Evolutionary conservation across 345 rosid species (phyloP).

Genomic region (Dimocarpus longan): DNA sequence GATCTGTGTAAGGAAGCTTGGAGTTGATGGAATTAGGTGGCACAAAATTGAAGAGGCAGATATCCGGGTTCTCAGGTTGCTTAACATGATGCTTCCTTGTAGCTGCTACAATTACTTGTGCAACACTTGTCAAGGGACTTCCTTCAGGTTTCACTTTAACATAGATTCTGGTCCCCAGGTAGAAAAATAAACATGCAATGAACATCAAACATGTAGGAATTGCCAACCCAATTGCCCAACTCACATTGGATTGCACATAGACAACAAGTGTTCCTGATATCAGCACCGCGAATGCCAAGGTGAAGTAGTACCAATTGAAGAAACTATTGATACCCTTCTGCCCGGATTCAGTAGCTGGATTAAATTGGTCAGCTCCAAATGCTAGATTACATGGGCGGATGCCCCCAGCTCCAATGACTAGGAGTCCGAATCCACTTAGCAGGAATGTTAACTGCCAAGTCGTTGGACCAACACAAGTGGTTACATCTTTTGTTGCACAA

Average conservation of each 20-base stretch:
- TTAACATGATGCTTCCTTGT: slow-evolving; percentile 21
- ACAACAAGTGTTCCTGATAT: slow-evolving; percentile 32
- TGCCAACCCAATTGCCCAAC: slow-evolving; percentile 40
- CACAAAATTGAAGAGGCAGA: slow-evolving; percentile 28
- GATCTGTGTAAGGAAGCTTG: slow-evolving; percentile 29
- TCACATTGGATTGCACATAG: slow-evolving; percentile 37
- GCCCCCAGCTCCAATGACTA: slow-evolving; percentile 47
- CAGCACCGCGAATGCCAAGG: slow-evolving; percentile 35
- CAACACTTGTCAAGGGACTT: slow-evolving; percentile 36
- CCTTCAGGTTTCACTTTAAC: slow-evolving; percentile 43
- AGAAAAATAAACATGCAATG: slow-evolving; percentile 34
- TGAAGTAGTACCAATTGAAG: slow-evolving; percentile 47
- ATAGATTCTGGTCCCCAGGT: slow-evolving; percentile 35
- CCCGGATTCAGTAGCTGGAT: slow-evolving; percentile 37
- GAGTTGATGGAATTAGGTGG: slow-evolving; percentile 29
- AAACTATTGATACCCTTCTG: slow-evolving; percentile 37
- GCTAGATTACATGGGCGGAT: slow-evolving; percentile 46
- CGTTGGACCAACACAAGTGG: slow-evolving; percentile 28
- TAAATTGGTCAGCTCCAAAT: slow-evolving; percentile 47
- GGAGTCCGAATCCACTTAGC: slow-evolving; percentile 26
- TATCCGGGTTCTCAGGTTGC: slow-evolving; percentile 11
- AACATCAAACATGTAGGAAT: slow-evolving; percentile 44
- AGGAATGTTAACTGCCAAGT: slow-evolving; percentile 25
- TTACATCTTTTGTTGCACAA: slow-evolving; percentile 8
- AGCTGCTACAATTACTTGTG: slow-evolving; percentile 38